phyloP scores from a whole-genome alignment of 306 rosid species.

The Ziziphus jujuba region DNA sequence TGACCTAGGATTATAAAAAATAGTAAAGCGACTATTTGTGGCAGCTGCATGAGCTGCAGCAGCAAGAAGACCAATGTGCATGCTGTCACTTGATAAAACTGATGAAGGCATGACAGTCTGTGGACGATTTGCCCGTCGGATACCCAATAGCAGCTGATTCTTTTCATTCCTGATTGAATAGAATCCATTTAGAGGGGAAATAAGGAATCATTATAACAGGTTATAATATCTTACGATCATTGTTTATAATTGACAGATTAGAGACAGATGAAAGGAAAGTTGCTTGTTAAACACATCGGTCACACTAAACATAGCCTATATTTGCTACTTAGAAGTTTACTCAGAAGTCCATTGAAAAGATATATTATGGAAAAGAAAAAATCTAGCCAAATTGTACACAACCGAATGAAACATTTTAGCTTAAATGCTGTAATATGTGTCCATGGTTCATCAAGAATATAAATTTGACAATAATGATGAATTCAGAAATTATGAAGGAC shows the following conservation, averaged over 20 bases:
- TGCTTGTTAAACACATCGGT: background rate
- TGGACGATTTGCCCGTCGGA: conserved; percentile 66
- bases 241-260: background rate
- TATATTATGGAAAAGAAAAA: background rate
- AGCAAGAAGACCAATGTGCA: conserved; percentile 87
- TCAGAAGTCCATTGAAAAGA: background rate
- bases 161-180: conserved; percentile 55
- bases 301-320: background rate
- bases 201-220: background rate
- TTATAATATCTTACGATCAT: background rate
- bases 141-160: conserved; percentile 61
- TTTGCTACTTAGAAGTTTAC: background rate
- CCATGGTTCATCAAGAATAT: background rate
- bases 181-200: background rate
- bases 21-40: conserved; percentile 67
- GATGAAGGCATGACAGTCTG: conserved; percentile 79
- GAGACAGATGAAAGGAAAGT: background rate
- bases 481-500: conserved; percentile 1
- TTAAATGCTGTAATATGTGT: background rate
- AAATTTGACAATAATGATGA: background rate
- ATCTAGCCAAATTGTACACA: background rate
- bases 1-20: conserved; percentile 64
- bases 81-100: conserved; percentile 75
- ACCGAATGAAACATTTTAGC: background rate
- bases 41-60: conserved; percentile 83